Evolutionary conservation across 2,329 filamentous ascomycete species (phyloP), one percentile per base, ranked within the genome.

Genomic region (Aspergillus tamarii): DNA sequence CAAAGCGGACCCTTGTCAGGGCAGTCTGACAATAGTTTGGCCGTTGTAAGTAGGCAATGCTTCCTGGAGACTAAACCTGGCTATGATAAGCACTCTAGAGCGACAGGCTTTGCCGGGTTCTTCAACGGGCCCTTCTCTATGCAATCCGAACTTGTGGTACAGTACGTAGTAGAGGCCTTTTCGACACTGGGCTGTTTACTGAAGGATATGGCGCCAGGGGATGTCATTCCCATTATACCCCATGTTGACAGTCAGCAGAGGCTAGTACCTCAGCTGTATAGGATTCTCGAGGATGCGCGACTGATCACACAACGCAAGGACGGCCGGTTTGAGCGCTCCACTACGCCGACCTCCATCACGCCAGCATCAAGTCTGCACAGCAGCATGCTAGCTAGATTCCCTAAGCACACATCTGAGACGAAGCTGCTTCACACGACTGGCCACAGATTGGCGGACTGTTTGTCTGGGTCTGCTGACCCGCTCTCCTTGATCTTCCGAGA

Each of bases 401-500:
- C 80, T 0, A 62, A 73, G 3, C 76, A 82, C 61, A 66, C 63
- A 1, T 67, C 61, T 11, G 77, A 76, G 19, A 67, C 73, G 34
- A 69, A 75, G 28, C 74, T 82, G 0, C 62, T 79, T 1, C 54
- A 73, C n/a, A 67, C 70, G 8, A 76, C 74, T 0, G 81, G 76
- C 0, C 64, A 74, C 0, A 57, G 69, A 9, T 70, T 84, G 0
- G 78, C 80, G 0, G 74, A 75, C 0, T 80, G 75, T 41, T 70
- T 84, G 0, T 67, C 64, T 0, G 81, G 81, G 0, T 60, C 64
- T 0, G 64, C 61, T 0, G 80, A 84, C 52, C 72, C 75, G 4
- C 59, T 84, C 0, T 63, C 71, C 2, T 56, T 83, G 0, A 63
- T 84, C 3, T 84, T 84, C 52, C 73, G 75, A 0, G 73, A 72